Base-by-base conservation (phyloP, 2,329 filamentous ascomycete species). In the Graphilbum fragrans region DNA sequence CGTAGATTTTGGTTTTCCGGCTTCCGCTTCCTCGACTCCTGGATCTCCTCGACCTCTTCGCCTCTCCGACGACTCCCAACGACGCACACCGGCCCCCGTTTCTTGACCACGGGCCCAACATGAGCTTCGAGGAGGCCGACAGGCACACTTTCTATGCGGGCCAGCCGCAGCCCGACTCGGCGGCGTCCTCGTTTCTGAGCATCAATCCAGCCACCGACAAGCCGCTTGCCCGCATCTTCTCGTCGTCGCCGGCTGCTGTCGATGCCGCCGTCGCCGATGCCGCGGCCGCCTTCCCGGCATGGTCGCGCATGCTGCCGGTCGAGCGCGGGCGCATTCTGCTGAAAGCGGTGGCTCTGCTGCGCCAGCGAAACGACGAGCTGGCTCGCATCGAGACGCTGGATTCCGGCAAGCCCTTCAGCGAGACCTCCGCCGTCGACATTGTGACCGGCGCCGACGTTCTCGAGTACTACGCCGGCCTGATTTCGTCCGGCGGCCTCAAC, bases 351-450 rank as follows among this genome's bases (percentile, higher is more conserved):
- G 63, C 74, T 37, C 62, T 94, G 14, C 69, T 94, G 12, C 81
- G 86, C 37, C 64, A 76, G 48, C 76, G 79, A 48, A 93, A 93
- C 59, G 82, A 93, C 54, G 77, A 79, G 43, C 79, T 94, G 34
- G 86, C 86, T 39, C 71, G 70, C 43, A 67, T 86, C 42, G 86
- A 94, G 64, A 93, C 86, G 2, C 69, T 81, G 53, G 86, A 94
- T 59, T 93, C 86, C 0, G 86, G 87, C 55, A 93, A 93, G 60
- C 77, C 86, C 8, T 90, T 74, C 60, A 82, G 81, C 4, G 86
- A 94, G 62, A 94, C 87, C 3, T 84, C 80, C 41, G 78, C 80
- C 0, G 85, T 94, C 22, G 87, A 94, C 56, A 70, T 94, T 19
- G 72, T 80, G 11, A 50, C 48, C 1, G 48, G 47, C 31, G 49